Evolutionary conservation across 139 green algal species (phyloP), one percentile per base, ranked within the genome.

Genomic region (Chlorella sp.): DNA sequence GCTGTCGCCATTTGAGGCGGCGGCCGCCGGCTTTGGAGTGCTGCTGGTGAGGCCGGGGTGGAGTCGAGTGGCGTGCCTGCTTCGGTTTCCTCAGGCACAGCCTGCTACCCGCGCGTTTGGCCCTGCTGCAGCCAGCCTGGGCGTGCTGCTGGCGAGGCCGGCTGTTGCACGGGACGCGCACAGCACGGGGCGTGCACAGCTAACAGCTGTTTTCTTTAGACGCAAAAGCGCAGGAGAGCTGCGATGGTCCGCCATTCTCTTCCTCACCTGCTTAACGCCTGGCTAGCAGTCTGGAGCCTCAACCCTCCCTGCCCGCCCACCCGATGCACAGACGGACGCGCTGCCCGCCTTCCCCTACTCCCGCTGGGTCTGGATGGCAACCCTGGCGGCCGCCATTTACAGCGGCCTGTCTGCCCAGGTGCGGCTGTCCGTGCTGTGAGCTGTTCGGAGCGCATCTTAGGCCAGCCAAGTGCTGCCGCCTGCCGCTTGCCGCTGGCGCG

Each of bases 11-110:
- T 82, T 82, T 26, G 4, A 81, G 11, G 43, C 44, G 1, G 82
- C 82, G 1, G 46, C 82, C 2, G 46, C 46, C 20, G 62, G 75
- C n/a, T 86, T 86, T 65, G 82, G 82, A 13, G 51, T 82, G 43
- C 70, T 82, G 67, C 82, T 73, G 73, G 73, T 81, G 51, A 68
- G 51, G 34, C 13, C 1, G 17, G 69, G 69, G 6, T 54, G 1
- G n/a, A n/a, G n/a, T n/a, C n/a, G n/a, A n/a, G n/a, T n/a, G n/a
- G n/a, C n/a, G n/a, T n/a, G n/a, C n/a, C n/a, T n/a, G n/a, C n/a
- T n/a, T n/a, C n/a, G n/a, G n/a, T n/a, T n/a, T n/a, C n/a, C n/a
- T n/a, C n/a, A n/a, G n/a, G n/a, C n/a, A n/a, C n/a, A n/a, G n/a
- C n/a, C n/a, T n/a, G 65, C 14, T 44, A 20, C 16, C 65, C 36